Percentiles rank a stretch among this genome's conserved stretches.
Conservation (phyloP, 495 filamentous ascomycete species). For the Aspergillus olivimuriae region DNA sequence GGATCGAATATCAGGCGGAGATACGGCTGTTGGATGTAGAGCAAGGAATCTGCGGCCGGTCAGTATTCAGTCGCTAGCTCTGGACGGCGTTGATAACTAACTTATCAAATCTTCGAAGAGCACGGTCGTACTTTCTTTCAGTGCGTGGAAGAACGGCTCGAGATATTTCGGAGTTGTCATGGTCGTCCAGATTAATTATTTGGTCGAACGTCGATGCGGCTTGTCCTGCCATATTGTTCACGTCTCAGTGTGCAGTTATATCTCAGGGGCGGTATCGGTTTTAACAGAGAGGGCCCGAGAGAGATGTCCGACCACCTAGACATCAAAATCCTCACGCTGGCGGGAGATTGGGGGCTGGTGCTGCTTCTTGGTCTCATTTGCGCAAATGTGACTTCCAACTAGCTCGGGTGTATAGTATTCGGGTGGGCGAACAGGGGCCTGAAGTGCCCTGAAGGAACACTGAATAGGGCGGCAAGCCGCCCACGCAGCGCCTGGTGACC, state of each 20-base stretch:
- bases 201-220: too few species aligned
- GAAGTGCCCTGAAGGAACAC: constrained; percentile 1
- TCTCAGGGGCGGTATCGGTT: too few species aligned
- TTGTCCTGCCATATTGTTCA: not conserved
- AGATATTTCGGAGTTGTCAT: not conserved
- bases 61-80: not conserved
- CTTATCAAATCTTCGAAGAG: not conserved
- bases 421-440: not conserved
- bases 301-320: too few species aligned
- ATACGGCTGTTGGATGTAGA: not conserved
- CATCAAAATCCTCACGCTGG: too few species aligned
- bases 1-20: constrained; percentile 1
- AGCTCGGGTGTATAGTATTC: not conserved
- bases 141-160: not conserved
- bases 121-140: not conserved
- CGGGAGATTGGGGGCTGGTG: not conserved
- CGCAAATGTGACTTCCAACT: not conserved
- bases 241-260: not conserved
- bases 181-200: too few species aligned
- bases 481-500: constrained; percentile 1
- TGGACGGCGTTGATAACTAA: not conserved
- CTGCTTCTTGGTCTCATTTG: not conserved
- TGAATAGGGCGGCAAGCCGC: constrained; percentile 2
- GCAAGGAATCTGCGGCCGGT: not conserved
- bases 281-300: too few species aligned